Base-by-base conservation (phyloP, 148 eudicot genomes). In the Vaccinium corymbosum region DNA sequence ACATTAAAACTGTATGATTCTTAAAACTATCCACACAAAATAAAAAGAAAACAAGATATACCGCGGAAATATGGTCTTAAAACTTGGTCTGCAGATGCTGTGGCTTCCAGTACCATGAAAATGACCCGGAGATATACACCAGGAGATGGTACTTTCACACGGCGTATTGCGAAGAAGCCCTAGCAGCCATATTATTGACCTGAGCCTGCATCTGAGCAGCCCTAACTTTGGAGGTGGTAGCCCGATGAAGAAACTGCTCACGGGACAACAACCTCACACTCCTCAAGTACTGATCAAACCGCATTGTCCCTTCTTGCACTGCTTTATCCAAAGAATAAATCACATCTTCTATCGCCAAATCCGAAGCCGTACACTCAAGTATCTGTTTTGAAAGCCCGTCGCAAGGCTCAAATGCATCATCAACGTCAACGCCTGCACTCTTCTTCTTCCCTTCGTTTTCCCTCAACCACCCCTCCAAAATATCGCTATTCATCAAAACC, bases 181-280 rank as follows among this genome's bases (percentile, higher is more conserved):
- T 92, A 49, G 94, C 90, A 87, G 98, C 98, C 98, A 96, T 97
- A 83, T 56, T 88, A 78, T 93, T 85, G 88, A 97, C 94, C 85
- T 95, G 99, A 86, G 94, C 94, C 84, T 97, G 98, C 94, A 93
- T 92, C 90, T 94, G 99, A 79, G 87, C 88, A 53, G 90, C 97
- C 85, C 97, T 87, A 78, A 94, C 94, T 84, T 97, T 97, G 0
- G 93, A 87, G 19, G 89, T 62, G 11, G 89, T 88, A 4, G 98
- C 99, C 53, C 98, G 88, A 80, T 94, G 95, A 73, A 97, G 90
- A 68, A 97, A 97, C 89, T 97, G 99, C 85, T 97, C 98, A 7
- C 99, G 86, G 0, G 99, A 93, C 90, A 97, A 87, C 82, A 88
- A 66, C 89, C 99, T 91, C 79, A 97, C 91, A 83, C 86, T 94